Evolutionary conservation across 305 asterid species (phyloP).

Genomic region (Solanum hybrid): DNA sequence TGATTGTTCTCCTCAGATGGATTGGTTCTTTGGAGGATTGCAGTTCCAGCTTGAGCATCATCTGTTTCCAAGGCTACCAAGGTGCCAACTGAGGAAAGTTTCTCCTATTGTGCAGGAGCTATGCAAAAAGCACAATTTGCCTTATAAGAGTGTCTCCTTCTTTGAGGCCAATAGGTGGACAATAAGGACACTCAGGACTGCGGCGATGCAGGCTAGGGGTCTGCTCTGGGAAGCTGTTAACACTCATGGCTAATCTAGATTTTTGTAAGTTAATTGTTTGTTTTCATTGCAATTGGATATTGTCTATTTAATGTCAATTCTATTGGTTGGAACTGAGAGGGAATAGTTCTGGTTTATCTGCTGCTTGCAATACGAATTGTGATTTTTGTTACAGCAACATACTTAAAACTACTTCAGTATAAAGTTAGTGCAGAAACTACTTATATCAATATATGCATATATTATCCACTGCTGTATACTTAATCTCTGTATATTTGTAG

Average conservation of each 20-base stretch:
- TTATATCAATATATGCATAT: not conserved
- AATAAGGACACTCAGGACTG: constrained; percentile 20
- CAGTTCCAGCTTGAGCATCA: constrained; percentile 65
- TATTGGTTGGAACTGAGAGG: not conserved
- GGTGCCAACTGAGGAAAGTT: constrained; percentile 52
- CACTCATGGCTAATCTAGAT: constrained; percentile 30
- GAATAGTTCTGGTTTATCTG: not conserved
- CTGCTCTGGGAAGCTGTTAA: constrained; percentile 41
- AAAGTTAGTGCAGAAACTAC: not conserved
- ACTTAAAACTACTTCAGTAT: not conserved
- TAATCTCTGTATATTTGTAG: not conserved
- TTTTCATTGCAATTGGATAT: not conserved
- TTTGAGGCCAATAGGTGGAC: constrained; percentile 23
- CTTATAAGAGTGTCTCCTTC: constrained; percentile 32
- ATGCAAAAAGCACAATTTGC: constrained; percentile 54
- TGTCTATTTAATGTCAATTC: not conserved
- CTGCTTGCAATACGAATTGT: not conserved
- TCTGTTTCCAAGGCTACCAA: constrained; percentile 65
- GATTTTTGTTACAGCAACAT: not conserved
- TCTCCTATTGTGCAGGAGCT: constrained; percentile 51
- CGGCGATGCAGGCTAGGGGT: constrained; percentile 28
- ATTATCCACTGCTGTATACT: not conserved
- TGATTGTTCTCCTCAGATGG: not conserved
- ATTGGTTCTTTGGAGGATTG: not conserved
- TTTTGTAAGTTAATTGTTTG: not conserved